Conservation (phyloP, 805 yeast species). For the Candida succiphila region DNA sequence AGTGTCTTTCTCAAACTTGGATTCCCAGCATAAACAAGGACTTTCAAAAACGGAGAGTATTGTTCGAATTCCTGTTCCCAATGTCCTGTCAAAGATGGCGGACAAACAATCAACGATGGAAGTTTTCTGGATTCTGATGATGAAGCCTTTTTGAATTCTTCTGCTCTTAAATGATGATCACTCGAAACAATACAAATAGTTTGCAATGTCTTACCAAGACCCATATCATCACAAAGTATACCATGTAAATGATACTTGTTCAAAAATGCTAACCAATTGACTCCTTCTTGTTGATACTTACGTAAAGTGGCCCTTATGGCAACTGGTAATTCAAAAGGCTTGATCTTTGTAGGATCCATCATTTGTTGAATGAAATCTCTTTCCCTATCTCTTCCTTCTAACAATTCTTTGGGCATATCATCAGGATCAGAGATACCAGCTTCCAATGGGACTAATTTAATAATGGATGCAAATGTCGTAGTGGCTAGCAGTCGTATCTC, state of each 20-base stretch:
- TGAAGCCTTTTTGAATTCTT: constrained; percentile 50
- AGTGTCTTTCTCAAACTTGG: constrained; percentile 61
- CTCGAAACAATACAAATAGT: constrained; percentile 95
- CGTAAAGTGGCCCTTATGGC: constrained; percentile 87
- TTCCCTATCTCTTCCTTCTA: constrained; percentile 86
- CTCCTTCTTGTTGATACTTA: constrained; percentile 96
- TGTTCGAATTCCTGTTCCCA: constrained; percentile 95
- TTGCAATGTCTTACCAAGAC: constrained; percentile 93
- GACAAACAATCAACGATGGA: constrained; percentile 86
- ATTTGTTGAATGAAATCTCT: constrained; percentile 92
- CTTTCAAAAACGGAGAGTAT: constrained; percentile 79
- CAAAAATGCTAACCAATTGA: constrained; percentile 93
- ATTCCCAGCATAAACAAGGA: constrained; percentile 87
- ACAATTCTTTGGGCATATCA: constrained; percentile 74
- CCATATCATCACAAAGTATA: constrained; percentile 98
- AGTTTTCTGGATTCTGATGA: constrained; percentile 60
- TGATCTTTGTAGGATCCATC: constrained; percentile 93
- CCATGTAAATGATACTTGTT: constrained; percentile 96
- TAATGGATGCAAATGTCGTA: constrained; percentile 91
- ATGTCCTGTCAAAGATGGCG: constrained; percentile 96
- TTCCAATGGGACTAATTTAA: constrained; percentile 91
- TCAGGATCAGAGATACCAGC: constrained; percentile 95
- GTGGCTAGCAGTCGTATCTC: constrained; percentile 90
- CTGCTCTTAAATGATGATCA: constrained; percentile 81
- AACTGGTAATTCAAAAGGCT: constrained; percentile 83